Percentiles rank a stretch among this genome's conserved stretches.
Evolutionary conservation across 2,329 filamentous ascomycete species (phyloP).

Genomic region (Endoconidiophora polonica): DNA sequence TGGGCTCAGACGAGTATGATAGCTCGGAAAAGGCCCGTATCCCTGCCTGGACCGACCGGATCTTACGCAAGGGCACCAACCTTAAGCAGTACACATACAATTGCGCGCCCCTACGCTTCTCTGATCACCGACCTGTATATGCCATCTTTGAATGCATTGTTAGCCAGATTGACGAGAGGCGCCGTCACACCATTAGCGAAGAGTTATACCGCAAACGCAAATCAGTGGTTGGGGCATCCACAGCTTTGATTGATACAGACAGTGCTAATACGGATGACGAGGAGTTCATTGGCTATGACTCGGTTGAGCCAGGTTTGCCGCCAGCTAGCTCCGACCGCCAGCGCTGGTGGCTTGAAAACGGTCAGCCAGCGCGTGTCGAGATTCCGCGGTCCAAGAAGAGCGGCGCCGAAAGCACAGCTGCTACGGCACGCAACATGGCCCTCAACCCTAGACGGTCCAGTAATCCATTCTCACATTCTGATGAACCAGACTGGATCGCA

Average conservation of each 20-base stretch:
- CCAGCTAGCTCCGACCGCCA: conserved; percentile 51
- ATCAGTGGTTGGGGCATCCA: conserved; percentile 46
- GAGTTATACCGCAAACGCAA: conserved; percentile 58
- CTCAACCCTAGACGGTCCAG: conserved; percentile 59
- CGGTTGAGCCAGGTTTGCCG: conserved; percentile 62
- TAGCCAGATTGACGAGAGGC: conserved; percentile 58
- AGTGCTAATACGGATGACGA: conserved; percentile 50
- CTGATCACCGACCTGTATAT: conserved; percentile 91
- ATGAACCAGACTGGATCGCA: conserved; percentile 73
- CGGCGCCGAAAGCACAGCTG: not conserved
- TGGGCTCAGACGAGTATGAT: conserved; percentile 78
- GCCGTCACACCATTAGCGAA: conserved; percentile 55
- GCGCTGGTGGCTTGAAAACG: conserved; percentile 55
- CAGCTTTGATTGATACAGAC: conserved; percentile 33
- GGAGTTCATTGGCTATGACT: conserved; percentile 64
- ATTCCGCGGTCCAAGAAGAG: conserved; percentile 41
- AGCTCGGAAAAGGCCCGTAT: conserved; percentile 92
- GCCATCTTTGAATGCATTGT: conserved; percentile 75
- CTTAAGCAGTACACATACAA: conserved; percentile 72
- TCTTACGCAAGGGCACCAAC: conserved; percentile 71
- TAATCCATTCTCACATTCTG: conserved; percentile 59
- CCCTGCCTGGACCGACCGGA: conserved; percentile 91
- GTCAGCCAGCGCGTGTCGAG: conserved; percentile 57
- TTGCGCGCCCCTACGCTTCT: conserved; percentile 69
- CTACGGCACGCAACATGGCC: conserved; percentile 25